Conservation (phyloP, 208 protist genomes). For the Leishmania turanica region DNA sequence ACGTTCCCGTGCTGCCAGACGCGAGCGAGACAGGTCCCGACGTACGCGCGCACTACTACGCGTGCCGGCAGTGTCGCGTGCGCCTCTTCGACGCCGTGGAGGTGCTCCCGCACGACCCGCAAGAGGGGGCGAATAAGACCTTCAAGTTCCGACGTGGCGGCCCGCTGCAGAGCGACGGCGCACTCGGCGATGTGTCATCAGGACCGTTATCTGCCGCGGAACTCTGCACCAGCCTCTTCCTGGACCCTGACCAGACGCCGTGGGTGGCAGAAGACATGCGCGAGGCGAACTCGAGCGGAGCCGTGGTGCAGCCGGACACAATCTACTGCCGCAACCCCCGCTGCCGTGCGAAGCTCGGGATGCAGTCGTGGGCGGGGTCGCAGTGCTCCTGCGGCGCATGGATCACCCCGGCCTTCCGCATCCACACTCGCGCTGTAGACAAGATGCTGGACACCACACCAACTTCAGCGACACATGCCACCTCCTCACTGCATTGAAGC, state of each 20-base stretch:
- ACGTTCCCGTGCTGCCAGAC: background rate
- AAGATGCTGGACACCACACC: conserved; percentile 20
- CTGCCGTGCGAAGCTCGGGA: conserved; percentile 81
- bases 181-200: background rate
- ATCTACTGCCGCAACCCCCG: conserved; percentile 77
- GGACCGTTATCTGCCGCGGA: background rate
- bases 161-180: conserved; percentile 13
- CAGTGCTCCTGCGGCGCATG: conserved; percentile 88
- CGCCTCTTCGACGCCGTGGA: conserved; percentile 51
- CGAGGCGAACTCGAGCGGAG: conserved; percentile 37
- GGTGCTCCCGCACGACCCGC: conserved; percentile 53
- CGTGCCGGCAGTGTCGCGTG: conserved; percentile 63
- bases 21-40: background rate
- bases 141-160: conserved; percentile 41
- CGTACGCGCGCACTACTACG: conserved; percentile 31
- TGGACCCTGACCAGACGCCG: conserved; percentile 69
- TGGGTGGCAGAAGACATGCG: conserved; percentile 76
- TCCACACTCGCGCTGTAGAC: conserved; percentile 69
- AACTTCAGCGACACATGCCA: background rate
- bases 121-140: conserved; percentile 42
- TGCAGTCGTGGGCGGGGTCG: conserved; percentile 82
- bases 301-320: conserved; percentile 69
- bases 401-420: conserved; percentile 86
- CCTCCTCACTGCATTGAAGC: background rate
- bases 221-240: conserved; percentile 83